Evolutionary conservation across 108 stramenopile genomes (phyloP).

Genomic region (Cyclotella baltica): DNA sequence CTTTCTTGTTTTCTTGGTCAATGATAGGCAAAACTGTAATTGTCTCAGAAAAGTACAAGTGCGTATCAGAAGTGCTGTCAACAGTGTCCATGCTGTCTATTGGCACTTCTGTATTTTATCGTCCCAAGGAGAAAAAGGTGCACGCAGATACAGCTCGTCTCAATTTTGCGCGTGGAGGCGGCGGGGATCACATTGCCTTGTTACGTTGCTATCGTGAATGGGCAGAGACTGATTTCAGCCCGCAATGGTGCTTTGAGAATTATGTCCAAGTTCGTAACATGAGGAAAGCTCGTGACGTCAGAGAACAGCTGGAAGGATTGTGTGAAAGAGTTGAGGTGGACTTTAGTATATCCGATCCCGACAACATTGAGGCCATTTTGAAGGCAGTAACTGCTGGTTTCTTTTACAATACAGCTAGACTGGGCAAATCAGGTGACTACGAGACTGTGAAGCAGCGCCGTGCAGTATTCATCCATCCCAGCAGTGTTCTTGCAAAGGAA

Average conservation of each 20-base stretch:
- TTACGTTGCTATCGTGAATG: conserved; percentile 94
- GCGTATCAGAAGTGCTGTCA: conserved; percentile 92
- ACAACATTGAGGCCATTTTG: conserved; percentile 82
- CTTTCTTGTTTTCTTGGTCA: not conserved
- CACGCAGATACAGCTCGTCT: conserved; percentile 97
- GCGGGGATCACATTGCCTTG: conserved; percentile 95
- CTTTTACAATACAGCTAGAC: conserved; percentile 97
- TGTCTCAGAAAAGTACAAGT: conserved; percentile 94
- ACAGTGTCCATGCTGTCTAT: conserved; percentile 97
- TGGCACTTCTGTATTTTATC: conserved; percentile 94
- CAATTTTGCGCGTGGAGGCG: conserved; percentile 98
- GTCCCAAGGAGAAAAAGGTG: conserved; percentile 97
- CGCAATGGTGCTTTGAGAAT: conserved; percentile 99
- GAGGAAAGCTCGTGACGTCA: conserved; percentile 94
- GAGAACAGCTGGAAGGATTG: conserved; percentile 97
- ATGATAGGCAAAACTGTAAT: conserved; percentile 83
- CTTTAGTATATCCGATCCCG: conserved; percentile 63
- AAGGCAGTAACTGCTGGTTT: conserved; percentile 97
- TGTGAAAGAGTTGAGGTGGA: conserved; percentile 99
- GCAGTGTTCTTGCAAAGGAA: conserved; percentile 91
- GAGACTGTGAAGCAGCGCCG: conserved; percentile 96
- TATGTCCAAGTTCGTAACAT: conserved; percentile 96
- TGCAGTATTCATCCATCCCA: conserved; percentile 97
- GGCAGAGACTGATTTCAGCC: conserved; percentile 92
- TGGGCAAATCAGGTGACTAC: conserved; percentile 92